Evolutionary conservation across 371 early-diverging fungal species (phyloP), one percentile per base, ranked within the genome.

Genomic region (Rhizopus delemar): DNA sequence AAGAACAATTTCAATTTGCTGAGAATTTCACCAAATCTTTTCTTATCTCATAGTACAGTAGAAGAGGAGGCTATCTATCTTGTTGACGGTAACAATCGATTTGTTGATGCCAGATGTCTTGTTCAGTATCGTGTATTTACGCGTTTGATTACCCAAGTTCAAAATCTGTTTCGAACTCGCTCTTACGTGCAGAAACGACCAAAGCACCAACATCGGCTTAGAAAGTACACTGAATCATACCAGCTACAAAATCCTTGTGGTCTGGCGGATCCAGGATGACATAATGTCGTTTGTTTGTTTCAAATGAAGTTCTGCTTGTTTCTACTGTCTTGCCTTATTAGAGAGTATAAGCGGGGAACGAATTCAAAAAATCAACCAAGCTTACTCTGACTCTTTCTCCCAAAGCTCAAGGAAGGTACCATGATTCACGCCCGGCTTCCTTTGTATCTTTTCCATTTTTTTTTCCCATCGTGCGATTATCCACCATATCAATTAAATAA

Each of bases 141-240:
- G 91, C 9, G 99, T 99, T 79, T 99, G 99, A 57, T 99, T 99
- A 53, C 98, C 98, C 99, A 69, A 93, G 90, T 72, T 99, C 99
- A 71, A 99, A 99, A 39, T 99, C 99, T 59, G 99, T 96, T 83
- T 99, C 99, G 70, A 99, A 99, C 82, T 99, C 99, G 71, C 99
- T 99, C 81, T 90, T 94, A 64, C 99, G 88, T 31, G 99, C 99
- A 51, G 98, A 98, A 53, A 99, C 94, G n/a, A 99, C 86, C 59
- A 99, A 78, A 11, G 99, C 91, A 62, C 94, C 99, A 41, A 96
- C 83, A 75, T 99, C 99, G 16, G 98, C 97, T 75, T 99, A 97
- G 12, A 95, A 90, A n/a, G 97, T 97, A 64, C 97, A 97, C 62
- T 86, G 87, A 63, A 98, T 90, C 99, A 99, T 99, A 77, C 90